phyloP scores from a whole-genome alignment of 2,329 filamentous ascomycete genomes.

The Fusarium equiseti region DNA sequence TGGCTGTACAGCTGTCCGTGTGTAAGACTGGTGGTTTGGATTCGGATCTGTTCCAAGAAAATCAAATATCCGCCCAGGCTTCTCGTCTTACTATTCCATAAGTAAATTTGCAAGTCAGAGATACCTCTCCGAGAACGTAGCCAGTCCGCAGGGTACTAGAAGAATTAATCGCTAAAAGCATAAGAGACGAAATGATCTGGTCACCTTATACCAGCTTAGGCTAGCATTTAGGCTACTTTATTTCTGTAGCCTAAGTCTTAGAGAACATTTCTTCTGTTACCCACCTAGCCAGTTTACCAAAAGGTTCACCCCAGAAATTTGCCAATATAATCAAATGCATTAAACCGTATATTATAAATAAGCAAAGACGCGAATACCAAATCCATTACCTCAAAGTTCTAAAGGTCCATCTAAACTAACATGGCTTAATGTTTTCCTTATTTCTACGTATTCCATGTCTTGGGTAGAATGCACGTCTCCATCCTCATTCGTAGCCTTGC shows the following conservation, averaged over 20 bases:
- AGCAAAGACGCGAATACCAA: not conserved
- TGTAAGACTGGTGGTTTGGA: not conserved
- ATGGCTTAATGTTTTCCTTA: not conserved
- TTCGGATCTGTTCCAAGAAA: constrained; percentile 16
- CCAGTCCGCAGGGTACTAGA: no score
- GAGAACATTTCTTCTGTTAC: no score
- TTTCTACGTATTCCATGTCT: not conserved
- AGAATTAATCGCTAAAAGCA: no score
- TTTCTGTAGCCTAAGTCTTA: no score
- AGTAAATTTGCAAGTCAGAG: not conserved
- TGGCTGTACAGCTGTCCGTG: not conserved
- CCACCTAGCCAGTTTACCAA: not conserved
- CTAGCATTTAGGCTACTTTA: no score
- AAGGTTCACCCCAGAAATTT: not conserved
- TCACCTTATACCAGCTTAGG: no score
- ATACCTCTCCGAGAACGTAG: not conserved
- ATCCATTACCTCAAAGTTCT: not conserved
- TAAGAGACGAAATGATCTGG: no score
- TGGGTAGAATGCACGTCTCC: not conserved
- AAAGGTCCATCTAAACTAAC: no score
- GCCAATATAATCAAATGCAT: not conserved
- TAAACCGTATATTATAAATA: not conserved
- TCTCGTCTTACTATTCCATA: not conserved
- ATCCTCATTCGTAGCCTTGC: constrained; percentile 22
- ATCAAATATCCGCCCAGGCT: constrained; percentile 29